These are phyloP conservation scores for Colletotrichum scovillei DNA, from an alignment of 2,329 filamentous ascomycete genomes.

Conservation along the genomic window DNA sequence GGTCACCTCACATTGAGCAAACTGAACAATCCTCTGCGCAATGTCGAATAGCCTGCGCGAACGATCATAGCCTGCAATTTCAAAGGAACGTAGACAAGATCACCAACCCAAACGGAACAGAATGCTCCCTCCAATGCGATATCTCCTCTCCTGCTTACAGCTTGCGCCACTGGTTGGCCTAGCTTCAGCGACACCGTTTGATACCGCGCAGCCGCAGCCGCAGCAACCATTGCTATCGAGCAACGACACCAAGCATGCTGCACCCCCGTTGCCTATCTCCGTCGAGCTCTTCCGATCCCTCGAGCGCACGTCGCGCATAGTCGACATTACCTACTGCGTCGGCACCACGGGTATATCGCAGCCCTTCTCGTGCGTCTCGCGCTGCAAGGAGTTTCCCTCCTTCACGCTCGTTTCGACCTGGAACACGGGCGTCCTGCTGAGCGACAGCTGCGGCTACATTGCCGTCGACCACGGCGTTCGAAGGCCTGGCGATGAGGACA, in stretches of 20 bases:
- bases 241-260: conserved; percentile 8
- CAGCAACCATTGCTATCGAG: background rate
- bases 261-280: conserved; percentile 56
- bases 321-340: conserved; percentile 95
- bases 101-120: background rate
- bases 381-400: conserved; percentile 84
- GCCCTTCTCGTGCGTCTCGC: conserved; percentile 87
- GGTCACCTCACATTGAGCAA: background rate
- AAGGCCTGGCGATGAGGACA: conserved; percentile 37
- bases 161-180: conserved; percentile 16
- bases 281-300: conserved; percentile 79
- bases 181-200: conserved; percentile 6
- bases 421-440: conserved; percentile 88
- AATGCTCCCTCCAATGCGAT: background rate
- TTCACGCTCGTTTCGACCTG: conserved; percentile 87
- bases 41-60: conserved; percentile 19
- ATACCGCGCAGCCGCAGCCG: background rate
- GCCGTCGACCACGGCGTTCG: conserved; percentile 78
- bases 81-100: background rate
- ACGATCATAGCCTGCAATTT: conserved; percentile 1
- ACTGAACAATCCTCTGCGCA: background rate
- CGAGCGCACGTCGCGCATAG: conserved; percentile 88
- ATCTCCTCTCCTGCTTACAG: background rate
- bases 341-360: conserved; percentile 83
- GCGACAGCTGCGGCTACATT: conserved; percentile 94